phyloP scores from a whole-genome alignment of 371 early-diverging fungal species.

The Parasitella parasitica region DNA sequence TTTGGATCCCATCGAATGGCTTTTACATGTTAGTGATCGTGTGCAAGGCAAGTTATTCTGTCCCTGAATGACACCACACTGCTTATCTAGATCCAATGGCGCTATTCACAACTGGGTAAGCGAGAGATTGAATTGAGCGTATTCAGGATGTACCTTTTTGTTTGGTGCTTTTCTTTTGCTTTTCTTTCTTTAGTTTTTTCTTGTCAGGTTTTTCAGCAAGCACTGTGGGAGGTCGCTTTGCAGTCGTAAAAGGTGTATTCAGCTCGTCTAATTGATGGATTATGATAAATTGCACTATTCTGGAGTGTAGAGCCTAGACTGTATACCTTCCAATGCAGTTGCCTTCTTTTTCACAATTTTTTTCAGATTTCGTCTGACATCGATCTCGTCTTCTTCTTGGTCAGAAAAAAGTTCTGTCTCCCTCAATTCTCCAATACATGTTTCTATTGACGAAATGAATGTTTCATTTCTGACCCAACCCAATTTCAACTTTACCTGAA shows the following conservation, averaged over 20 bases:
- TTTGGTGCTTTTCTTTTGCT: slow-evolving; percentile 37
- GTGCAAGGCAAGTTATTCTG: slow-evolving; percentile 67
- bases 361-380: slow-evolving; percentile 3
- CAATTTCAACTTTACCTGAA: slow-evolving; percentile 21
- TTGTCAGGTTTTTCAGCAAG: slow-evolving; percentile 34
- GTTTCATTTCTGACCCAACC: slow-evolving; percentile 1
- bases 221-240: slow-evolving; percentile 18
- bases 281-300: no score
- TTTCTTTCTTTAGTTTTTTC: slow-evolving; percentile 41
- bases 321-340: neutral
- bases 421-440: slow-evolving; percentile 5
- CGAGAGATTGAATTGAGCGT: neutral
- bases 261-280: slow-evolving; percentile 7
- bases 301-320: no score
- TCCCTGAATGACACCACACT: slow-evolving; percentile 74
- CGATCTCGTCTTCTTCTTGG: slow-evolving; percentile 11
- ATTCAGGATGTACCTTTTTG: slow-evolving; percentile 49
- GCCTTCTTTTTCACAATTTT: slow-evolving; percentile 7
- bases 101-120: slow-evolving; percentile 40
- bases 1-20: slow-evolving; percentile 83
- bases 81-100: slow-evolving; percentile 79
- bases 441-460: slow-evolving; percentile 12
- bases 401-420: slow-evolving; percentile 8
- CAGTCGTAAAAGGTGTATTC: slow-evolving; percentile 11
- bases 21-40: slow-evolving; percentile 84